Percentiles rank a stretch among this genome's conserved stretches.
These are phyloP conservation scores for Vachellia collinsii DNA, from an alignment of 306 rosid species.

Conservation along the genomic window DNA sequence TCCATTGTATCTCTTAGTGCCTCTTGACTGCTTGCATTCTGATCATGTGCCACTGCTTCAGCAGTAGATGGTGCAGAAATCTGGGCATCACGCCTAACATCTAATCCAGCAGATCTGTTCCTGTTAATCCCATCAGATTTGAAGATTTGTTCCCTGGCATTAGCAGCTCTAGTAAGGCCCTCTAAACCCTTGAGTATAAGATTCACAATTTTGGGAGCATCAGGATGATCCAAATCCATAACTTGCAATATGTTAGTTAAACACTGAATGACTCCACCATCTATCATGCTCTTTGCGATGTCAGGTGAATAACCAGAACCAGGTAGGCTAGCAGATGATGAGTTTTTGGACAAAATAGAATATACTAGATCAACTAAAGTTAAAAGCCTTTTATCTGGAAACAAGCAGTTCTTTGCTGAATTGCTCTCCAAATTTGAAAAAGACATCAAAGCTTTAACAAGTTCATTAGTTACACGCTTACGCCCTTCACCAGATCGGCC, in stretches of 20 bases:
- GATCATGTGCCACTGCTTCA: constrained; percentile 58
- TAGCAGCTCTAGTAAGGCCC: constrained; percentile 93
- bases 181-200: constrained; percentile 88
- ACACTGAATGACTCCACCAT: constrained; percentile 89
- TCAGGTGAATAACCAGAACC: constrained; percentile 97
- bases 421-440: constrained; percentile 68
- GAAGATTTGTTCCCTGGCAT: constrained; percentile 81
- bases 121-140: constrained; percentile 76
- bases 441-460: constrained; percentile 71
- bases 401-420: constrained; percentile 60
- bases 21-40: constrained; percentile 60
- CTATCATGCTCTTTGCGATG: constrained; percentile 97
- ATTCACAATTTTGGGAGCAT: constrained; percentile 89
- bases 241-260: constrained; percentile 83
- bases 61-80: constrained; percentile 55
- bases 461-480: constrained; percentile 83
- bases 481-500: constrained; percentile 99
- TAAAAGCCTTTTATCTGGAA: constrained; percentile 88
- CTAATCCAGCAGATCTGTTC: constrained; percentile 65
- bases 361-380: constrained; percentile 82
- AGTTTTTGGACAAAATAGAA: constrained; percentile 88
- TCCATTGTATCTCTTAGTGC: constrained; percentile 52
- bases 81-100: constrained; percentile 72
- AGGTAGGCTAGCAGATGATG: constrained; percentile 85
- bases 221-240: constrained; percentile 98